A percentile compares a stretch with the other conserved stretches of the same genome.
phyloP scores from a whole-genome alignment of 768 basidiomycete species.

The Phanerodontia chrysosporium region DNA sequence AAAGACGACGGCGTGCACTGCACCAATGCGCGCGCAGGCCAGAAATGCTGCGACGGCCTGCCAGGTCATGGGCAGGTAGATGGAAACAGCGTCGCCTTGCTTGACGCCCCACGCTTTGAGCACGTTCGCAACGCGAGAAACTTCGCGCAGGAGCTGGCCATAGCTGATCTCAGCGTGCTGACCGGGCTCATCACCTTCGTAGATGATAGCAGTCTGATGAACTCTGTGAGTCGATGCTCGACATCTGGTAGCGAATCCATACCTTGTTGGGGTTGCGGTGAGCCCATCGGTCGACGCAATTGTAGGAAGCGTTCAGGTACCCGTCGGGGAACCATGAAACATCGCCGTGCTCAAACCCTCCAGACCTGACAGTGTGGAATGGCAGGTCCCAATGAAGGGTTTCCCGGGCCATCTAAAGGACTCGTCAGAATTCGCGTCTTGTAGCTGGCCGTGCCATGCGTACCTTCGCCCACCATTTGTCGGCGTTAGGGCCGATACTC shows the following conservation, averaged over 20 bases:
- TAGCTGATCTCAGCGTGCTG: slow-evolving; percentile 74
- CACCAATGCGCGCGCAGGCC: slow-evolving; percentile 94
- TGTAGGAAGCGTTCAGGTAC: slow-evolving; percentile 87
- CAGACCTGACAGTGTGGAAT: slow-evolving; percentile 81
- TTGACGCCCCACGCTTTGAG: slow-evolving; percentile 85
- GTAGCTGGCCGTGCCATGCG: neutral
- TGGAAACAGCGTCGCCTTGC: slow-evolving; percentile 89
- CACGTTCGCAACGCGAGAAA: slow-evolving; percentile 85
- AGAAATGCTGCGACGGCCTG: slow-evolving; percentile 95
- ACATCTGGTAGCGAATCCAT: neutral
- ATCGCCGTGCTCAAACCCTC: slow-evolving; percentile 80
- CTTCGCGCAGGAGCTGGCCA: slow-evolving; percentile 84
- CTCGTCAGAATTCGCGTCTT: neutral
- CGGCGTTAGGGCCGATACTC: slow-evolving; percentile 73
- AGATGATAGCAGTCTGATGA: slow-evolving; percentile 85
- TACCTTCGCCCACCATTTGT: slow-evolving; percentile 86
- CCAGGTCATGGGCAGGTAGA: slow-evolving; percentile 95
- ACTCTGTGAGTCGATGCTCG: slow-evolving; percentile 1
- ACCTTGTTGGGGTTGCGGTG: slow-evolving; percentile 82
- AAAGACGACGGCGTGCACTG: slow-evolving; percentile 94
- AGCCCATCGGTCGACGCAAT: slow-evolving; percentile 95
- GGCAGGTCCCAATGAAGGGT: slow-evolving; percentile 83
- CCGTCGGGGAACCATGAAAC: slow-evolving; percentile 97
- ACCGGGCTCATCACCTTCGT: slow-evolving; percentile 92
- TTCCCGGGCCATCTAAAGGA: slow-evolving; percentile 58